Percentiles rank a stretch among this genome's conserved stretches.
Evolutionary conservation across 2,329 filamentous ascomycete species (phyloP).

Genomic region (Colletotrichum liaoningense): DNA sequence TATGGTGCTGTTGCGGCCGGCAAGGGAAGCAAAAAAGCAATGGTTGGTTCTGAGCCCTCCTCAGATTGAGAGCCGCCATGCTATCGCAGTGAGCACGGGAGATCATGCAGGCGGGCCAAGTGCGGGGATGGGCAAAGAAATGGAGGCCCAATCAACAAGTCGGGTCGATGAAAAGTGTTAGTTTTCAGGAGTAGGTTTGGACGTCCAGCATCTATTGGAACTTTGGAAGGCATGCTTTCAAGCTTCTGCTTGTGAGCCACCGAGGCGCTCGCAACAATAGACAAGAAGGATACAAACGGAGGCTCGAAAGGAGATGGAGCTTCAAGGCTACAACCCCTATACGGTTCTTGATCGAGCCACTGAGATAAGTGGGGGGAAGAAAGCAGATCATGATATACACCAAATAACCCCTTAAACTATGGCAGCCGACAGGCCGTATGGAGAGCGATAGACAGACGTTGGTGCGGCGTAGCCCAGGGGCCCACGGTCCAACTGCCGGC

Average conservation of each 20-base stretch:
- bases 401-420: not conserved
- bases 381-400: conserved; percentile 17
- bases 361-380: not conserved
- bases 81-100: conserved; percentile 4
- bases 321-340: not conserved
- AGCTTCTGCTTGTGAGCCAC: no score
- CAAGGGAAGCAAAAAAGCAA: conserved; percentile 4
- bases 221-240: not conserved
- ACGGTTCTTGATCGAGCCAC: not conserved
- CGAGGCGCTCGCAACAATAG: not conserved
- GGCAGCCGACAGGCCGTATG: not conserved
- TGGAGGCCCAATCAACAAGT: not conserved
- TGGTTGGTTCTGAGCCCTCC: not conserved
- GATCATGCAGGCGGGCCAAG: conserved; percentile 1
- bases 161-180: not conserved
- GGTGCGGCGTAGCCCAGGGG: not conserved
- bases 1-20: not conserved
- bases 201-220: not conserved
- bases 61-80: not conserved
- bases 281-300: not conserved
- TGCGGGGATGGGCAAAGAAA: not conserved
- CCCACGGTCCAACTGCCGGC: not conserved
- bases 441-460: not conserved
- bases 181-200: not conserved
- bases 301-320: not conserved